A percentile compares a stretch with the other conserved stretches of the same genome.
These are phyloP conservation scores for Peronospora destructor DNA, from an alignment of 352 stramenopile genomes.

Conservation along the genomic window DNA sequence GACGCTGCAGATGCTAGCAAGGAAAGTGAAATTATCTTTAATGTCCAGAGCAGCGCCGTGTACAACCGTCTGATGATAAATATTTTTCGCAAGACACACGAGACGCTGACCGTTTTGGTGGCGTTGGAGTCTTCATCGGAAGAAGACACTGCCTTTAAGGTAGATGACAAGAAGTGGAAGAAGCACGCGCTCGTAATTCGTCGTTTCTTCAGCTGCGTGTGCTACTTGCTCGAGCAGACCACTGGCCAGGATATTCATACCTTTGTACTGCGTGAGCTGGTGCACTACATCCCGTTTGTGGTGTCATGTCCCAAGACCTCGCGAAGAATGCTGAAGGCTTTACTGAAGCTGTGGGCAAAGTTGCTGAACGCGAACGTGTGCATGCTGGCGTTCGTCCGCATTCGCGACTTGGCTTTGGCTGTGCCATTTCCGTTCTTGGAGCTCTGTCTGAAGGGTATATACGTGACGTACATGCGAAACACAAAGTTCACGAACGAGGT, in stretches of 20 bases:
- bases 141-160: slow-evolving; percentile 33
- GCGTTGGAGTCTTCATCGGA: slow-evolving; percentile 28
- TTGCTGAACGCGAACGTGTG: slow-evolving; percentile 71
- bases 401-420: slow-evolving; percentile 91
- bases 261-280: slow-evolving; percentile 79
- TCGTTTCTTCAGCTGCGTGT: slow-evolving; percentile 88
- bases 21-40: slow-evolving; percentile 79
- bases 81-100: slow-evolving; percentile 85
- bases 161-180: slow-evolving; percentile 78
- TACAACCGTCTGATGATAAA: slow-evolving; percentile 95
- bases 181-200: slow-evolving; percentile 79
- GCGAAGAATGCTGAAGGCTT: slow-evolving; percentile 64
- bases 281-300: slow-evolving; percentile 67
- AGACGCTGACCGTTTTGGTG: slow-evolving; percentile 82
- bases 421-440: slow-evolving; percentile 96
- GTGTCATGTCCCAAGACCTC: slow-evolving; percentile 63
- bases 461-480: slow-evolving; percentile 94
- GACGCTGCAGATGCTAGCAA: slow-evolving; percentile 72
- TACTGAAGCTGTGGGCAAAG: slow-evolving; percentile 85
- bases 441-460: slow-evolving; percentile 92
- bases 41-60: slow-evolving; percentile 89
- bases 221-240: slow-evolving; percentile 89
- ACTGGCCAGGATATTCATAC: slow-evolving; percentile 69
- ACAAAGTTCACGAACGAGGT: slow-evolving; percentile 92
- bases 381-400: slow-evolving; percentile 93